phyloP scores from a whole-genome alignment of 2,329 filamentous ascomycete species.

The Scytalidium lignicola region DNA sequence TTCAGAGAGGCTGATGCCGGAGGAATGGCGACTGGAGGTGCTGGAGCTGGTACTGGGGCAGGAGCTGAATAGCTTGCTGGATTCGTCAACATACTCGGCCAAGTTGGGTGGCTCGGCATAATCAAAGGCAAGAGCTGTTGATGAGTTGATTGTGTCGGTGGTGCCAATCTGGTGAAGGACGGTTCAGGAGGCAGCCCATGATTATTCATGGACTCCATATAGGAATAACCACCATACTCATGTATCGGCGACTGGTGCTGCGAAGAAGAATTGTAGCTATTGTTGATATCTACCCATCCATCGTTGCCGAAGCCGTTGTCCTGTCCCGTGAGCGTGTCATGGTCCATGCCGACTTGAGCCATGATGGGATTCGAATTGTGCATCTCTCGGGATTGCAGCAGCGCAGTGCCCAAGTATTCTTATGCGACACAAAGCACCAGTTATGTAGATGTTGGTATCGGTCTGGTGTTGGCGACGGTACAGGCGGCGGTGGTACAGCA shows the following conservation, averaged over 20 bases:
- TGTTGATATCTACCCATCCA: constrained; percentile 50
- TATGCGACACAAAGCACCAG: neutral
- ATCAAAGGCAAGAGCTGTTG: constrained; percentile 64
- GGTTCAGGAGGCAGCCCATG: constrained; percentile 56
- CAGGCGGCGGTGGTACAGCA: no score
- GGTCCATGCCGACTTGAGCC: constrained; percentile 29
- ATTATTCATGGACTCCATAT: constrained; percentile 53
- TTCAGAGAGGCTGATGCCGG: constrained; percentile 47
- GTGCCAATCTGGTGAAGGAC: constrained; percentile 48
- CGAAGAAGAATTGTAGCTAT: constrained; percentile 30
- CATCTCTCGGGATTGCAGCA: constrained; percentile 18
- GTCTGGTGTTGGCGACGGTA: neutral
- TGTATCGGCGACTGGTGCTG: constrained; percentile 67
- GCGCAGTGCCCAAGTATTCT: neutral
- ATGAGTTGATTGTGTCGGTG: constrained; percentile 43
- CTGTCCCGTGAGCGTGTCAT: constrained; percentile 23
- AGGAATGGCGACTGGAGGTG: constrained; percentile 45
- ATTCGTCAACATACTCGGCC: constrained; percentile 79
- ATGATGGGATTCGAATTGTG: constrained; percentile 28
- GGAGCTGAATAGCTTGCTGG: constrained; percentile 60
- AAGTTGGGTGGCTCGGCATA: constrained; percentile 61
- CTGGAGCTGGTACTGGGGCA: constrained; percentile 36
- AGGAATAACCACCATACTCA: constrained; percentile 62
- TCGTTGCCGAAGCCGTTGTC: constrained; percentile 38
- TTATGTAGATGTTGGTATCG: neutral